Evolutionary conservation across 2,329 filamentous ascomycete genomes (phyloP).

Genomic region (Claviceps paspali): DNA sequence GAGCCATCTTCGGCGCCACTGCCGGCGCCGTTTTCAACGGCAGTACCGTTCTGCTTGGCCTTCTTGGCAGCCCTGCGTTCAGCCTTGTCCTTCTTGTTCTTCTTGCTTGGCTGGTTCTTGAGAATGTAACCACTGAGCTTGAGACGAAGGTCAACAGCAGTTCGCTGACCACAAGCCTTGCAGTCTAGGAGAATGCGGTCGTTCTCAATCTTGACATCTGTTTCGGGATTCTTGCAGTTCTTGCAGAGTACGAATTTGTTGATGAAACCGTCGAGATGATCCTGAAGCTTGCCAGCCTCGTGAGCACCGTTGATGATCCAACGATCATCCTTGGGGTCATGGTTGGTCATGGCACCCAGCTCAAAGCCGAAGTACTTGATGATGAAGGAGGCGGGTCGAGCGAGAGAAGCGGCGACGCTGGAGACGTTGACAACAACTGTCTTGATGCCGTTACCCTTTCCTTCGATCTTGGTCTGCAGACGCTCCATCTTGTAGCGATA

Average conservation of each 20-base stretch:
- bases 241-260: slow-evolving; percentile 98
- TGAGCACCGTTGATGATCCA: slow-evolving; percentile 99
- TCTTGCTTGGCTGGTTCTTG: slow-evolving; percentile 72
- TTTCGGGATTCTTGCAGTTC: slow-evolving; percentile 99
- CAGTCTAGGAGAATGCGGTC: slow-evolving; percentile 86
- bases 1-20: slow-evolving; percentile 42
- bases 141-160: slow-evolving; percentile 78
- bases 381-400: slow-evolving; percentile 81
- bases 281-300: slow-evolving; percentile 87
- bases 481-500: slow-evolving; percentile 99
- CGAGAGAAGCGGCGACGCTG: slow-evolving; percentile 83
- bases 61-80: slow-evolving; percentile 81
- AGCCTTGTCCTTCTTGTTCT: slow-evolving; percentile 96
- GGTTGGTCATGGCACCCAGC: slow-evolving; percentile 95
- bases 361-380: slow-evolving; percentile 99
- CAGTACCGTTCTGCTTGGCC: slow-evolving; percentile 61
- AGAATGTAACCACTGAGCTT: slow-evolving; percentile 96
- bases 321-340: slow-evolving; percentile 89
- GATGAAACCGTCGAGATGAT: slow-evolving; percentile 97
- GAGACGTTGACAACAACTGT: slow-evolving; percentile 92
- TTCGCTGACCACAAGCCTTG: slow-evolving; percentile 94
- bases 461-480: slow-evolving; percentile 97
- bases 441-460: slow-evolving; percentile 99
- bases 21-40: slow-evolving; percentile 39
- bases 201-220: slow-evolving; percentile 89